Conservation (phyloP, 2,329 filamentous ascomycete genomes). For the Phialemoniopsis sp. region DNA sequence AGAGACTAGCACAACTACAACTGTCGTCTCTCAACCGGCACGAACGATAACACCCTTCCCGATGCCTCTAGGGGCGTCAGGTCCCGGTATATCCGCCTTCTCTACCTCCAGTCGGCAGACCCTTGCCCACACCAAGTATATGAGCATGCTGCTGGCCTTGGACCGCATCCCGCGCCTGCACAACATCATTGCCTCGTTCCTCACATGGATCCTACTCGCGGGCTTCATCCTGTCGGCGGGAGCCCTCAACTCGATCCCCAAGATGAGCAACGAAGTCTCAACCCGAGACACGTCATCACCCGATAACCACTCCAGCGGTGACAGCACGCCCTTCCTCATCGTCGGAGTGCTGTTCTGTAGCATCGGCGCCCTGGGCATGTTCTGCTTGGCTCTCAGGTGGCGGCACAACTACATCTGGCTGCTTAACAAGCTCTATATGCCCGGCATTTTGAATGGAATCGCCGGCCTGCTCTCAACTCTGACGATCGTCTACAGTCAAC, state of each 20-base stretch:
- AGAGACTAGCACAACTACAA: no score
- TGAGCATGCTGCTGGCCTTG: conserved; percentile 41
- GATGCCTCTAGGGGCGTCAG: no score
- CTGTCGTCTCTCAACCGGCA: no score
- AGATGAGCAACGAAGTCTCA: conserved; percentile 19
- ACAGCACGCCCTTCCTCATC: neutral
- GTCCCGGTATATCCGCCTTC: no score
- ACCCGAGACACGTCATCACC: conserved; percentile 11
- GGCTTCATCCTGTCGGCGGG: conserved; percentile 49
- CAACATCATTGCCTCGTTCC: conserved; percentile 41
- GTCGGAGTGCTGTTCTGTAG: conserved; percentile 26
- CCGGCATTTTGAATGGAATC: conserved; percentile 37
- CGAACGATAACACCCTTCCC: no score
- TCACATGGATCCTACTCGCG: conserved; percentile 44
- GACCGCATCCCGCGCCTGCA: conserved; percentile 38
- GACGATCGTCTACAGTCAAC: conserved; percentile 43
- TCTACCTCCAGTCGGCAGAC: no score
- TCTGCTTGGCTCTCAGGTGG: conserved; percentile 37
- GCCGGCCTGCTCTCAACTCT: conserved; percentile 46
- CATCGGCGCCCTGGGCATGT: conserved; percentile 32
- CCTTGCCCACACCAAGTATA: conserved; percentile 24
- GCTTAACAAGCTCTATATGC: conserved; percentile 44
- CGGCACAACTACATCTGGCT: conserved; percentile 49
- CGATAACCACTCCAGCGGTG: conserved; percentile 3
- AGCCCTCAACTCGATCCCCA: conserved; percentile 40